Evolutionary conservation across 805 yeast species (phyloP).

Genomic region (Cyberlindnera galapagoensis): DNA sequence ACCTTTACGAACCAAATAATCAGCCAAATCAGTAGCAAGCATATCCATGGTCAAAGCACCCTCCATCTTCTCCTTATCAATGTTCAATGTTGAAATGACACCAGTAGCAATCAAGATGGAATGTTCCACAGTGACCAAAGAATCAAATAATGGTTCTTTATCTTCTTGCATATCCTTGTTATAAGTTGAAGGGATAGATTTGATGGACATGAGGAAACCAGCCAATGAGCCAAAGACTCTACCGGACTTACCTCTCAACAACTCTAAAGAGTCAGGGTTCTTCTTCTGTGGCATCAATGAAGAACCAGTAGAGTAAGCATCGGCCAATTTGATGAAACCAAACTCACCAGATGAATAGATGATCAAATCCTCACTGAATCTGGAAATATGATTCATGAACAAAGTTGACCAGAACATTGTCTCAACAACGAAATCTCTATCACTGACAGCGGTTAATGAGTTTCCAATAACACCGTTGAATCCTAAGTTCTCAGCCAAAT

Average conservation of each 20-base stretch:
- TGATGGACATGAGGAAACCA: slow-evolving; percentile 93
- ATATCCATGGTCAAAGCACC: slow-evolving; percentile 95
- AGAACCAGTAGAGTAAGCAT: slow-evolving; percentile 97
- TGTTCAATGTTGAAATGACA: slow-evolving; percentile 79
- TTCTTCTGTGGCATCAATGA: slow-evolving; percentile 99
- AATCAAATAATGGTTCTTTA: slow-evolving; percentile 96
- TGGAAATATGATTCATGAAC: slow-evolving; percentile 91
- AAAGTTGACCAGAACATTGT: slow-evolving; percentile 91
- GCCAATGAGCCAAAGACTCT: slow-evolving; percentile 92
- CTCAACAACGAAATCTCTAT: slow-evolving; percentile 96
- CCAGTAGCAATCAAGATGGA: slow-evolving; percentile 94
- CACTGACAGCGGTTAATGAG: slow-evolving; percentile 94
- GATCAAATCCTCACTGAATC: slow-evolving; percentile 91
- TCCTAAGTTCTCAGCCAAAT: slow-evolving; percentile 70
- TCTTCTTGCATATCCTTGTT: slow-evolving; percentile 99
- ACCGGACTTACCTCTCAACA: slow-evolving; percentile 94
- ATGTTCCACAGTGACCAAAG: slow-evolving; percentile 84
- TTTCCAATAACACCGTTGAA: slow-evolving; percentile 88
- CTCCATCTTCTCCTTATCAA: slow-evolving; percentile 71
- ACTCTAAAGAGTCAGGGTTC: slow-evolving; percentile 93
- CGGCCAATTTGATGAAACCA: slow-evolving; percentile 88
- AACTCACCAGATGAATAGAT: slow-evolving; percentile 97
- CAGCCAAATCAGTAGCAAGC: slow-evolving; percentile 98
- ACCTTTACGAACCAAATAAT: slow-evolving; percentile 93
- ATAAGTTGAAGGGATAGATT: slow-evolving; percentile 96